These are phyloP conservation scores for Trematosphaeria pertusa DNA, from an alignment of 2,329 filamentous ascomycete genomes.

Conservation along the genomic window DNA sequence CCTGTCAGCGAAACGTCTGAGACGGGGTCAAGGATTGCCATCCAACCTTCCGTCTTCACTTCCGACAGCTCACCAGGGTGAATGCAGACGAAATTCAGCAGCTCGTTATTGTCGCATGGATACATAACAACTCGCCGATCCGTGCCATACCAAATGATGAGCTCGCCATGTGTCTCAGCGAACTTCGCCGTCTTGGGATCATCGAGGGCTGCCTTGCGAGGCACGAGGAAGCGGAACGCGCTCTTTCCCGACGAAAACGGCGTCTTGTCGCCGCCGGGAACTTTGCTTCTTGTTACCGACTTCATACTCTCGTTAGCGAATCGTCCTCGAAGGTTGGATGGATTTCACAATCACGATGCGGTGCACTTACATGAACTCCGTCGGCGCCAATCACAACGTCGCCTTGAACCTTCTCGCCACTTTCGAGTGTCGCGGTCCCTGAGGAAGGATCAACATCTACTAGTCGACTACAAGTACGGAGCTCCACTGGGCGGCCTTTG, in stretches of 20 bases:
- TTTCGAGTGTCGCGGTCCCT: constrained; percentile 54
- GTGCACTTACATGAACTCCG: constrained; percentile 61
- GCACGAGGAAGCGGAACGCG: constrained; percentile 64
- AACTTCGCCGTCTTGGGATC: constrained; percentile 51
- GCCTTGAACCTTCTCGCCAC: constrained; percentile 53
- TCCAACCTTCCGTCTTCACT: constrained; percentile 13
- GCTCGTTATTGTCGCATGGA: constrained; percentile 54
- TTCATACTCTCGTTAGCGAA: no score
- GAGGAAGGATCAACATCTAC: constrained; percentile 47
- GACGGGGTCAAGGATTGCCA: no score
- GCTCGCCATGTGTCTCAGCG: constrained; percentile 46
- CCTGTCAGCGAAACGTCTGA: no score
- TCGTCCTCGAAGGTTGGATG: no score
- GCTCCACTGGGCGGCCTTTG: constrained; percentile 43
- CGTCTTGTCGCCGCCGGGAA: constrained; percentile 43
- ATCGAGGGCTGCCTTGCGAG: constrained; percentile 51
- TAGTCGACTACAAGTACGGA: constrained; percentile 54
- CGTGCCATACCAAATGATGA: constrained; percentile 53
- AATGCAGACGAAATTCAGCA: constrained; percentile 57
- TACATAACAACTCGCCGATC: constrained; percentile 58
- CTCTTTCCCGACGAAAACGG: constrained; percentile 60
- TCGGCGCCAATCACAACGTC: constrained; percentile 64
- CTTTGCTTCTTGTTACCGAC: constrained; percentile 38
- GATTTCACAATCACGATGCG: no score
- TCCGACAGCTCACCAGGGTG: constrained; percentile 48